Base-by-base conservation (phyloP, 768 basidiomycete genomes). In the Panaeolus cyanescens region DNA sequence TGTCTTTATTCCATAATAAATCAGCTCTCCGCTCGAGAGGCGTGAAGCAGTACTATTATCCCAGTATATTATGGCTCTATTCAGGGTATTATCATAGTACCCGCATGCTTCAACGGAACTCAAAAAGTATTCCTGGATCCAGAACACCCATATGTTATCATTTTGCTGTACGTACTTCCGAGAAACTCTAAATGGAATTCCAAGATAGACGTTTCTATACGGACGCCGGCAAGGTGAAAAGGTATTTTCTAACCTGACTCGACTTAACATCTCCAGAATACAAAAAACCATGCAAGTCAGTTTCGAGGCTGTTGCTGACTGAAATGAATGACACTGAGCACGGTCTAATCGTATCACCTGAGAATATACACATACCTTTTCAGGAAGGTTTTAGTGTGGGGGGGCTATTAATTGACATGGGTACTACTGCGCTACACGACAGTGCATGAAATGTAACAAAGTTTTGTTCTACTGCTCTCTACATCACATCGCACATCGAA, bases 291-390 rank as follows among this genome's bases (percentile, higher is more conserved):
- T 50, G 25, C 45, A 50, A 20, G 15, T 50, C 45, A 50, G 30
- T 50, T 13, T 50, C 25, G n/a, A 50, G 45, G 45, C 45, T 50
- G 45, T 50, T 50, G 45, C 45, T 50, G 22, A 50, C 45, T 50
- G 22, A 1, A 50, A 50, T 5, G 6, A 12, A 50, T 50, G 45
- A 50, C 45, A 50, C 30, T 25, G 25, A 25, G 13, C 10, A 50
- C 25, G 9, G 4, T 28, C 10, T 3, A 9, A 50, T 28, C 22
- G 45, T 28, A 50, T 50, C 45, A 50, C 4, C 7, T 4, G 9
- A 15, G 22, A 28, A 28, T 4, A 30, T 13, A 13, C 25, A 50
- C 3, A 50, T 50, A 9, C 45, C 45, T 28, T 50, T 50, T 28
- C 13, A n/a, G 25, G 25, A 50, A 28, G 30, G 10, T 4, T 25